Evolutionary conservation across 768 basidiomycete genomes (phyloP).

Genomic region (Psilocybe cubensis): DNA sequence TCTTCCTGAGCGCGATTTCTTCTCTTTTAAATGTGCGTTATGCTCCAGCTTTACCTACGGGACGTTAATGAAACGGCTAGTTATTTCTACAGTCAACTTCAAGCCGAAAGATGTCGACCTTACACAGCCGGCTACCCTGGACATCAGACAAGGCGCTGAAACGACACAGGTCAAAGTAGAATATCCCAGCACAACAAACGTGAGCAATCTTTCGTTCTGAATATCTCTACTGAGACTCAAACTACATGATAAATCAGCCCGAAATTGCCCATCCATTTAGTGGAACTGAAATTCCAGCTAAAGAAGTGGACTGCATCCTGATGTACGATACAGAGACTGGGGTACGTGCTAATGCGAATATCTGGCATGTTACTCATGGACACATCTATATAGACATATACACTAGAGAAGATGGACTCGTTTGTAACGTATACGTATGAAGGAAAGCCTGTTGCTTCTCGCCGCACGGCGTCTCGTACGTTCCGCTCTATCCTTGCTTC

Average conservation of each 20-base stretch:
- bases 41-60: neutral
- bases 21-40: conserved; percentile 74
- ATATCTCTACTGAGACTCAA: neutral
- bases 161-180: conserved; percentile 60
- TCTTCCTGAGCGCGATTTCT: conserved; percentile 70
- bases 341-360: conserved; percentile 42
- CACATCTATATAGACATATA: conserved; percentile 50
- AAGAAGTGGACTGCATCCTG: conserved; percentile 76
- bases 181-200: conserved; percentile 62
- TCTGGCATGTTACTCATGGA: conserved; percentile 13
- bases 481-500: conserved; percentile 8
- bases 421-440: conserved; percentile 58
- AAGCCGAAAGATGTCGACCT: conserved; percentile 73
- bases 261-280: conserved; percentile 47
- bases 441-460: conserved; percentile 38
- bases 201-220: conserved; percentile 28
- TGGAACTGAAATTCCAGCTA: conserved; percentile 61
- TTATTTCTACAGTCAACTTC: conserved; percentile 61
- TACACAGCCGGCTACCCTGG: conserved; percentile 65
- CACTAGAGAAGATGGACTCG: conserved; percentile 77
- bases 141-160: conserved; percentile 59
- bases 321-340: conserved; percentile 79
- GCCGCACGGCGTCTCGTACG: conserved; percentile 37
- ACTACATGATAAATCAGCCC: conserved; percentile 1
- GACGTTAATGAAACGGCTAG: neutral